These are phyloP conservation scores for Globisporangium megalacanthum DNA, from an alignment of 352 stramenopile genomes.

Conservation along the genomic window DNA sequence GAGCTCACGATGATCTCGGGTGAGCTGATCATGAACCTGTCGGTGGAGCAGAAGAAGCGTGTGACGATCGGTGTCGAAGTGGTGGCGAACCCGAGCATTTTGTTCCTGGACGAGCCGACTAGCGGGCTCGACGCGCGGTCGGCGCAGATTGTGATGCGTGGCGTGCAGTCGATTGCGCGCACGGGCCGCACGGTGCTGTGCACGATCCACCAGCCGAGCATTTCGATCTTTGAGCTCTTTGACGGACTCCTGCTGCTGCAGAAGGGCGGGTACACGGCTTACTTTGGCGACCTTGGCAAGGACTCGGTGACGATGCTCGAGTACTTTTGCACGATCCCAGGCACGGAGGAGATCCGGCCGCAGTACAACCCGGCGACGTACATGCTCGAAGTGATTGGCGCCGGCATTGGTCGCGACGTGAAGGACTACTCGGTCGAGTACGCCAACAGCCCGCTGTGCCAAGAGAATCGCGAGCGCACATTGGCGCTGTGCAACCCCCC, in stretches of 20 bases:
- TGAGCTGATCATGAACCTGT: slow-evolving; percentile 44
- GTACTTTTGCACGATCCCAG: slow-evolving; percentile 84
- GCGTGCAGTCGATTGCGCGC: slow-evolving; percentile 76
- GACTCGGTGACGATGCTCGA: slow-evolving; percentile 76
- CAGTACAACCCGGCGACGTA: slow-evolving; percentile 83
- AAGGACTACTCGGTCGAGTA: slow-evolving; percentile 49
- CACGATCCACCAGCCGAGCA: slow-evolving; percentile 54
- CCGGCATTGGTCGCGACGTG: slow-evolving; percentile 34
- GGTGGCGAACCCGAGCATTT: slow-evolving; percentile 88
- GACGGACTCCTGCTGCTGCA: slow-evolving; percentile 83
- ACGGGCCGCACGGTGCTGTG: slow-evolving; percentile 86
- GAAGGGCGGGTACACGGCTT: slow-evolving; percentile 36
- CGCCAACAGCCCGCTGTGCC: slow-evolving; percentile 29
- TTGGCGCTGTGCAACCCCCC: slow-evolving; percentile 9
- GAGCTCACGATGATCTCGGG: slow-evolving; percentile 34
- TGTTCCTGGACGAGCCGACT: slow-evolving; percentile 94
- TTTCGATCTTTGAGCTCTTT: slow-evolving; percentile 91
- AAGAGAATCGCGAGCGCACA: slow-evolving; percentile 27
- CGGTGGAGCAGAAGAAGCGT: slow-evolving; percentile 91
- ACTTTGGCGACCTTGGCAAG: slow-evolving; percentile 82
- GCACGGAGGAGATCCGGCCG: slow-evolving; percentile 52
- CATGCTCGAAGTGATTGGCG: slow-evolving; percentile 80
- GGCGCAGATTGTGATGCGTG: slow-evolving; percentile 84
- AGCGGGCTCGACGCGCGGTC: slow-evolving; percentile 80
- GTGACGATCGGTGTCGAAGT: slow-evolving; percentile 94